Conservation (phyloP, 345 rosid species). For the Moringa oleifera region DNA sequence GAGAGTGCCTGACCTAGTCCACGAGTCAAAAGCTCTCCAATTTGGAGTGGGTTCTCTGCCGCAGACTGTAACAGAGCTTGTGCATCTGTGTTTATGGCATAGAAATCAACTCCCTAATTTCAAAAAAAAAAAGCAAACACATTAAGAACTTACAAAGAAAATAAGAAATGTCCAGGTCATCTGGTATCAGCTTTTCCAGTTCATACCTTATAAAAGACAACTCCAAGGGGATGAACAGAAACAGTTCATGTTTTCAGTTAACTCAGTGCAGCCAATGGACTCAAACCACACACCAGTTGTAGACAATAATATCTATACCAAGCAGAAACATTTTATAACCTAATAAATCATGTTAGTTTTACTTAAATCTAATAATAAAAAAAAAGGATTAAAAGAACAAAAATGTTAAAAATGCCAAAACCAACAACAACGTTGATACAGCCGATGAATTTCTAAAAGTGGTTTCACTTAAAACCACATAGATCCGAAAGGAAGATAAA, state of each 20-base stretch:
- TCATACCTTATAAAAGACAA: not conserved
- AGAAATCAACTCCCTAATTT: constrained; percentile 80
- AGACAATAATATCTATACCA: not conserved
- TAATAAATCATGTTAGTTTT: no score
- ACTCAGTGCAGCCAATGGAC: no score
- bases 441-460: no score
- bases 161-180: no score
- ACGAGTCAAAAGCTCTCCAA: constrained; percentile 95
- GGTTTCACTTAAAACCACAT: no score
- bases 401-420: no score
- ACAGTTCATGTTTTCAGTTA: no score
- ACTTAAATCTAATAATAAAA: no score
- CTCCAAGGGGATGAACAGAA: not conserved
- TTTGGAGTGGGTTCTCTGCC: constrained; percentile 81
- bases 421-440: no score
- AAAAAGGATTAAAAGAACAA: no score
- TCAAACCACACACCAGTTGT: not conserved
- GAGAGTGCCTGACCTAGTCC: constrained; percentile 65
- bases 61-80: constrained; percentile 86
- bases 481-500: no score
- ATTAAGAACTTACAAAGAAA: not conserved
- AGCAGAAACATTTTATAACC: no score
- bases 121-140: constrained; percentile 12
- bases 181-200: not conserved
- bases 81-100: constrained; percentile 90